Evolutionary conservation across 129 eudicot species (phyloP).

Genomic region (Flaveria robusta): DNA sequence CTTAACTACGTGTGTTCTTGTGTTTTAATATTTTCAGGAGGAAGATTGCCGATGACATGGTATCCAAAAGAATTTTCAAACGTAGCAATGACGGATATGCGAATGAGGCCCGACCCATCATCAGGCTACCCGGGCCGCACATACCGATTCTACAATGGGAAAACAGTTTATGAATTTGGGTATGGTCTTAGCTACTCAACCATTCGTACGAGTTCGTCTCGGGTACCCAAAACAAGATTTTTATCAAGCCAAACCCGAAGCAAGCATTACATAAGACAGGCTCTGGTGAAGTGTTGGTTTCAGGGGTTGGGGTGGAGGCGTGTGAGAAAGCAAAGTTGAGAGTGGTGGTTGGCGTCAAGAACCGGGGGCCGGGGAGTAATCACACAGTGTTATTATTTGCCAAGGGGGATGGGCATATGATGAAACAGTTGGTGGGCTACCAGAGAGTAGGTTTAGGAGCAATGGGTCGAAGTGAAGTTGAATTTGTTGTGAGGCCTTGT

Average conservation of each 20-base stretch:
- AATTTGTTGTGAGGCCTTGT: constrained; percentile 65
- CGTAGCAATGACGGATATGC: constrained; percentile 71
- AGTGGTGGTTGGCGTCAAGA: constrained; percentile 44
- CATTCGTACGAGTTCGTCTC: constrained; percentile 46
- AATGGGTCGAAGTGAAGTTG: constrained; percentile 40
- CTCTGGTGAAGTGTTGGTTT: constrained; percentile 30
- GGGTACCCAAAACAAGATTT: constrained; percentile 27
- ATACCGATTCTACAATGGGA: constrained; percentile 61
- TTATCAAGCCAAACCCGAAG: constrained; percentile 3
- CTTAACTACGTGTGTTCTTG: too few relatives aligned
- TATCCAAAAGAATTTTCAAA: constrained; percentile 59
- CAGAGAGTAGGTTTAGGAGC: constrained; percentile 43
- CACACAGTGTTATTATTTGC: constrained; percentile 58
- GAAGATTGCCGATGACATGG: constrained; percentile 76
- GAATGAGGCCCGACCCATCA: constrained; percentile 65
- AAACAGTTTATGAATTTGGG: constrained; percentile 59
- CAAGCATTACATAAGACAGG: constrained; percentile 9
- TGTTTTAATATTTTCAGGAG: constrained; percentile 44
- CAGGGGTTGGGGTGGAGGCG: constrained; percentile 28
- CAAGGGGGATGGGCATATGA: constrained; percentile 41
- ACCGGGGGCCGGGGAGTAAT: constrained; percentile 50
- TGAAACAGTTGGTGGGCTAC: constrained; percentile 62
- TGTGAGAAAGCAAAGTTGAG: constrained; percentile 44
- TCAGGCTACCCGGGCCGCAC: constrained; percentile 73
- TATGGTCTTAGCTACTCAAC: constrained; percentile 66